Evolutionary conservation across 441 rosid genomes (phyloP), one percentile per base, ranked within the genome.

Genomic region (Adansonia gregorii): DNA sequence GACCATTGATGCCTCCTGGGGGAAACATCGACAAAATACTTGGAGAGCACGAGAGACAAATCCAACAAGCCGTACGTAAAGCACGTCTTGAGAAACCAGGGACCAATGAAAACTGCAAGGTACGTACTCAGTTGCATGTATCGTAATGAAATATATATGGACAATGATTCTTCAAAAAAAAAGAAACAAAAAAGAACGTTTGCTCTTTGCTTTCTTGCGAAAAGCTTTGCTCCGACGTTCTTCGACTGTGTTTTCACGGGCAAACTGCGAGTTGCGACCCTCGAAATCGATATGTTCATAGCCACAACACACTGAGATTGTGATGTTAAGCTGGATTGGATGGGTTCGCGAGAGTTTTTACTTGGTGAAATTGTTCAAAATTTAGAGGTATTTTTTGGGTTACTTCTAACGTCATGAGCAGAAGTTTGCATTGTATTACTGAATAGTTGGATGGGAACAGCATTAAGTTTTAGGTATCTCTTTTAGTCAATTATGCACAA

Each of bases 1-100:
- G 99, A 79, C 99, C 99, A 10, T 76, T 96, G 86, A 87, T 94
- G 88, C 93, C 98, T 78, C 91, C 93, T 0, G 98, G 98, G 35
- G 97, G 94, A 70, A 94, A 94, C 88, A 87, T 93, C 6, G 98
- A 96, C 6, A 98, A 94, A 45, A 80, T 93, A 75, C 87, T 96
- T 1, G 92, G 82, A 83, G 99, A 93, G 67, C 99, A 96, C 66
- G 99, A 94, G 83, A 93, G 94, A 80, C 97, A 90, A 82, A 93
- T 96, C 82, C 99, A 93, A 81, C 93, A 92, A 17, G 99, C 98
- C 59, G 96, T 96, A 51, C 91, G 97, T 6, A 90, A 91, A 85
- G 89, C 97, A 0, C 87, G 95, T 12, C 76, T 87, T 17, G 98
- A 90, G 77, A 92, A 91, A 78, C 86, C 86, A 0, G 88, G 84